These are phyloP conservation scores for Podila clonocystis DNA, from an alignment of 192 early-diverging fungal genomes.

Conservation along the genomic window DNA sequence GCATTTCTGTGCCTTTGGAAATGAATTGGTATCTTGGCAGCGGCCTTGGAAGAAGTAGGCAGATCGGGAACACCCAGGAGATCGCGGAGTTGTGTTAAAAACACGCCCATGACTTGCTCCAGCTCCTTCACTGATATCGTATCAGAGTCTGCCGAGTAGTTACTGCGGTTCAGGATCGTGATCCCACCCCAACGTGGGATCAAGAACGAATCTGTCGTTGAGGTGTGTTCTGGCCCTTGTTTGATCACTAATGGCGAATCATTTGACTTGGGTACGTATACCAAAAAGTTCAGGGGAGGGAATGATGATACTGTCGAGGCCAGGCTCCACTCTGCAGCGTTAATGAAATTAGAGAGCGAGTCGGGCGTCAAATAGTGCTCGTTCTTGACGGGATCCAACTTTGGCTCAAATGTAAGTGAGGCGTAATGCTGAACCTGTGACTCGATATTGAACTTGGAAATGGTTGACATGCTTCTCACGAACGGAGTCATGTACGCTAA, in stretches of 20 bases:
- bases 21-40: constrained; percentile 20
- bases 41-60: neutral
- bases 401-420: constrained; percentile 74
- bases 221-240: constrained; percentile 57
- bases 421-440: constrained; percentile 92
- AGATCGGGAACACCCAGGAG: constrained; percentile 83
- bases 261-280: constrained; percentile 80
- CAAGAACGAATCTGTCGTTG: constrained; percentile 80
- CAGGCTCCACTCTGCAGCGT: constrained; percentile 97
- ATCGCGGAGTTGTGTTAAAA: constrained; percentile 82
- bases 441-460: constrained; percentile 81
- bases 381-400: constrained; percentile 38
- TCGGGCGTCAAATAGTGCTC: constrained; percentile 71
- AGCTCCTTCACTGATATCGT: constrained; percentile 62
- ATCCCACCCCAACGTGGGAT: constrained; percentile 98
- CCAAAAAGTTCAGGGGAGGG: constrained; percentile 90
- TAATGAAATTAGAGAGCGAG: constrained; percentile 90
- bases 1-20: constrained; percentile 52
- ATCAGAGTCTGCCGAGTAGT: constrained; percentile 12
- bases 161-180: constrained; percentile 71
- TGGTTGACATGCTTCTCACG: constrained; percentile 67
- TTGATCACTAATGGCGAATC: constrained; percentile 79
- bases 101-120: constrained; percentile 80
- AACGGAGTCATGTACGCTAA: constrained; percentile 78
- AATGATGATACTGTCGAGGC: constrained; percentile 85